Percentiles rank a stretch among this genome's conserved stretches.
phyloP scores from a whole-genome alignment of 1,284 basidiomycete genomes.

The Leccinum pseudoinsigne region DNA sequence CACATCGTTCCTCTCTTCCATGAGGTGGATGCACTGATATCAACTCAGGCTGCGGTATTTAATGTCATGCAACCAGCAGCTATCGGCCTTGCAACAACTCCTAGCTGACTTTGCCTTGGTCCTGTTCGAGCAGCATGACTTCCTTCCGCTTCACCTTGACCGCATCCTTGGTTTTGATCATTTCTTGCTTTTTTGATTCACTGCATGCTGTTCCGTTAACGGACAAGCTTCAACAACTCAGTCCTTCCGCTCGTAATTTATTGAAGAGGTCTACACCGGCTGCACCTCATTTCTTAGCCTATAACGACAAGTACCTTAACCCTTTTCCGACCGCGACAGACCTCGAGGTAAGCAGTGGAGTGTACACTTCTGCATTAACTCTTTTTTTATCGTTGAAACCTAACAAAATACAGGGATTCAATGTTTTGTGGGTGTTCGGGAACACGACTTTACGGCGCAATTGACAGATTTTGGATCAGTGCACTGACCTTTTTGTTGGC shows the following conservation, averaged over 20 bases:
- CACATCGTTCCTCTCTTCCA: slow-evolving; percentile 14
- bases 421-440: slow-evolving; percentile 41
- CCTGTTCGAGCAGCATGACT: slow-evolving; percentile 15
- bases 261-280: slow-evolving; percentile 17
- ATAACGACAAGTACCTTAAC: slow-evolving; percentile 42
- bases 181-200: slow-evolving; percentile 14
- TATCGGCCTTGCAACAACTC: not conserved
- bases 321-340: slow-evolving; percentile 27
- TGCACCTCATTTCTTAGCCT: slow-evolving; percentile 44
- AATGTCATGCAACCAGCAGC: slow-evolving; percentile 5
- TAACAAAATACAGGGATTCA: slow-evolving; percentile 39
- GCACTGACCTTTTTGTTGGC: slow-evolving; percentile 44
- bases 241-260: slow-evolving; percentile 10
- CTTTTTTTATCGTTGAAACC: not conserved
- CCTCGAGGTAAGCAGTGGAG: slow-evolving; percentile 20
- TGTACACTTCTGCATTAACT: slow-evolving; percentile 24
- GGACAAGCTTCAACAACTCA: slow-evolving; percentile 13
- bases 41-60: slow-evolving; percentile 16
- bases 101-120: not conserved
- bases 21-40: slow-evolving; percentile 1
- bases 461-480: slow-evolving; percentile 24
- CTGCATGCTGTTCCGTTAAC: slow-evolving; percentile 10
- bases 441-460: not conserved
- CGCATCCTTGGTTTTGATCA: not conserved
- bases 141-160: slow-evolving; percentile 13